phyloP scores from a whole-genome alignment of 768 basidiomycete species.

The Tubosaeta sp. region DNA sequence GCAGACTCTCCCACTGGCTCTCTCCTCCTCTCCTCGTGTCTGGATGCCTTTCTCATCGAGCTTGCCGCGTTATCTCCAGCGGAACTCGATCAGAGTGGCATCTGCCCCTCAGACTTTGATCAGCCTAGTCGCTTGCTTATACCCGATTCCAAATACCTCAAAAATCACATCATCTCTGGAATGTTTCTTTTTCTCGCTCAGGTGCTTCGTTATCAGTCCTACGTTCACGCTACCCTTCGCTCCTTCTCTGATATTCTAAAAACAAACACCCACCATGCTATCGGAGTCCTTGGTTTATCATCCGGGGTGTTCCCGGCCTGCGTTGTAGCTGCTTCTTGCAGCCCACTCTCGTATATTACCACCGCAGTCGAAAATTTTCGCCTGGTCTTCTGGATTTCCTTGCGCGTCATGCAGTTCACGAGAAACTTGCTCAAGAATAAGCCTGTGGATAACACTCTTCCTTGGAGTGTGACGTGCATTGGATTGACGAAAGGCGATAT shows the following conservation, averaged over 20 bases:
- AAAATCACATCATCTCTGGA: constrained; percentile 49
- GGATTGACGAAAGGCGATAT: constrained; percentile 25
- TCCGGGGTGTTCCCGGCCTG: constrained; percentile 54
- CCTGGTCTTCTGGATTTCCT: constrained; percentile 49
- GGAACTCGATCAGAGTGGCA: constrained; percentile 33
- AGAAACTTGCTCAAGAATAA: constrained; percentile 15
- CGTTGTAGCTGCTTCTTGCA: constrained; percentile 43
- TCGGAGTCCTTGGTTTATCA: constrained; percentile 51
- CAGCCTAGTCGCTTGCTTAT: constrained; percentile 37
- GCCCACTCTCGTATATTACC: constrained; percentile 38
- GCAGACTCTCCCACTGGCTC: constrained; percentile 38
- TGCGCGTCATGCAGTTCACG: constrained; percentile 37
- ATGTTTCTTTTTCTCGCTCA: constrained; percentile 49
- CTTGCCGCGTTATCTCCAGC: constrained; percentile 40
- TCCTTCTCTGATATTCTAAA: constrained; percentile 29
- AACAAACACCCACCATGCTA: constrained; percentile 30
- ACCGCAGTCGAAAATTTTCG: constrained; percentile 46
- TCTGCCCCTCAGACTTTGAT: constrained; percentile 44
- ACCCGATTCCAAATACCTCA: constrained; percentile 32
- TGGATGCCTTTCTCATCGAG: constrained; percentile 47
- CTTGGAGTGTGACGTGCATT: constrained; percentile 47
- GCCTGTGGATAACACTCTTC: constrained; percentile 23
- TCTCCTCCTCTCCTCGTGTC: constrained; percentile 48
- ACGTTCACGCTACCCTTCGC: constrained; percentile 27
- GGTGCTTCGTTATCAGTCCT: constrained; percentile 47